phyloP scores from a whole-genome alignment of 176 grass and related monocot species.

The Triticum aestivum region IWGSC_CS_RefSeq_v2.1 NC_057814.1:445400217-445400716 shows the following conservation, averaged over 20 bases:
- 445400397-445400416: constrained; percentile 67
- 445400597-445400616: constrained; percentile 90
- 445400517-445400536: constrained; percentile 97
- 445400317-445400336: constrained; percentile 70
- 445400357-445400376: constrained; percentile 52
- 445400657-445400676: neutral
- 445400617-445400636: constrained; percentile 70
- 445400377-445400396: constrained; percentile 57
- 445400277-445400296: constrained; percentile 59
- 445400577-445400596: constrained; percentile 90
- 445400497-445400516: constrained; percentile 82
- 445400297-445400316: constrained; percentile 41
- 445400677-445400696: constrained; percentile 19
- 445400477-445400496: constrained; percentile 89
- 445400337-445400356: constrained; percentile 66
- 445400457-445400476: constrained; percentile 88
- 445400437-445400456: constrained; percentile 76
- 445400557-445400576: constrained; percentile 96
- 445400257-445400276: constrained; percentile 61
- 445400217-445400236: constrained; percentile 37
- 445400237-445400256: constrained; percentile 49
- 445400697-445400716: constrained; percentile 10
- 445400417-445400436: constrained; percentile 70
- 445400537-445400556: constrained; percentile 96
- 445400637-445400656: constrained; percentile 16